Conservation (phyloP, 2,329 filamentous ascomycete species). For the Pseudopithomyces chartarum region DNA sequence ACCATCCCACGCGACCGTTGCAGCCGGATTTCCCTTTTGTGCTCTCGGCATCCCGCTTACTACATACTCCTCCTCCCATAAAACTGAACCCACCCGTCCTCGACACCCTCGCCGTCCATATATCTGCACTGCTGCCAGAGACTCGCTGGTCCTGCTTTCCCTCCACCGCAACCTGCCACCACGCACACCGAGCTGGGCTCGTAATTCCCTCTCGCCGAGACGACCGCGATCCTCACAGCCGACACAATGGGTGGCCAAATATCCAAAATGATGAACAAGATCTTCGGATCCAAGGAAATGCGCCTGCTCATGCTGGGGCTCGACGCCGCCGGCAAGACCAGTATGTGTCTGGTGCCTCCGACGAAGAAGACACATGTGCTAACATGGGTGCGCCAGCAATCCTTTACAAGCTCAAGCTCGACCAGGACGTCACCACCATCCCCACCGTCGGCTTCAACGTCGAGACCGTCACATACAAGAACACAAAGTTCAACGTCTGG, state of each 20-base stretch:
- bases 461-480: conserved; percentile 99
- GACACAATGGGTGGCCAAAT: conserved; percentile 87
- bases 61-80: not conserved
- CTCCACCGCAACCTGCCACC: not conserved
- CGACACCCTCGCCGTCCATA: not conserved
- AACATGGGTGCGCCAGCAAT: conserved; percentile 63
- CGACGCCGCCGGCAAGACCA: conserved; percentile 97
- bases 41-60: not conserved
- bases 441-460: conserved; percentile 99
- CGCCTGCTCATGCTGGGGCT: conserved; percentile 95
- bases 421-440: conserved; percentile 98
- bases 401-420: conserved; percentile 99
- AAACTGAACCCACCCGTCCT: not conserved
- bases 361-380: conserved; percentile 13
- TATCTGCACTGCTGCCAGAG: not conserved
- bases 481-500: conserved; percentile 99
- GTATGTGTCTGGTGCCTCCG: conserved; percentile 44
- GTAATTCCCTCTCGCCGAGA: conserved; percentile 6
- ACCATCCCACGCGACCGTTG: conserved; percentile 3
- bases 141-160: not conserved
- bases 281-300: conserved; percentile 99
- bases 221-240: conserved; percentile 40
- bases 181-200: conserved; percentile 12
- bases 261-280: conserved; percentile 97
- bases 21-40: not conserved